phyloP scores from a whole-genome alignment of 1,139 yeast genomes.

The Waltiozyma sp. region DNA sequence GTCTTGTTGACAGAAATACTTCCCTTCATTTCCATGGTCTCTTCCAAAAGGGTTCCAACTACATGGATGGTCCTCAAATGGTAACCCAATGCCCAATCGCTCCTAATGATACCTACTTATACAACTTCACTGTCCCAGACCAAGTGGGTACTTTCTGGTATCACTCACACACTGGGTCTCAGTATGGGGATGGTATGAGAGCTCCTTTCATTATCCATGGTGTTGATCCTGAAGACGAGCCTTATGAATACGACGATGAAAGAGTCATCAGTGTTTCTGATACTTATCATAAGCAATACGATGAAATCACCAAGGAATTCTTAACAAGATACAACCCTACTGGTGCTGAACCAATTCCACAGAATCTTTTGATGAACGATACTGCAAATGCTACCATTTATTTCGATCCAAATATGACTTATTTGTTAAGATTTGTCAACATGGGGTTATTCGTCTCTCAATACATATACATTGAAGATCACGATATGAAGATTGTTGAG shows the following conservation, averaged over 20 bases:
- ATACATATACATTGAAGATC: constrained; percentile 56
- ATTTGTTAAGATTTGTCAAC: constrained; percentile 51
- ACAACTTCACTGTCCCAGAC: constrained; percentile 50
- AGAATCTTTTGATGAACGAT: constrained; percentile 53
- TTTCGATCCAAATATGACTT: constrained; percentile 52
- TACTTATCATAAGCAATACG: constrained; percentile 46
- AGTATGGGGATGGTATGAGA: constrained; percentile 70
- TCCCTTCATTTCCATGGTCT: constrained; percentile 72
- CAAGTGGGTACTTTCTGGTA: constrained; percentile 77
- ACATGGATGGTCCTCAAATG: constrained; percentile 74
- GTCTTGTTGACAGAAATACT: constrained; percentile 41
- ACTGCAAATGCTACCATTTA: constrained; percentile 44
- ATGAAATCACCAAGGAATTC: constrained; percentile 35
- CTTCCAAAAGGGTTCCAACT: constrained; percentile 46
- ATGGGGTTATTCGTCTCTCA: constrained; percentile 67
- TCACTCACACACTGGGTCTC: constrained; percentile 72
- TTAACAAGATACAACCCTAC: constrained; percentile 62
- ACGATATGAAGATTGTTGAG: constrained; percentile 56
- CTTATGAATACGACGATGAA: constrained; percentile 55
- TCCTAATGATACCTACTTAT: constrained; percentile 50
- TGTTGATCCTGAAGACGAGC: constrained; percentile 37
- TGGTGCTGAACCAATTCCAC: constrained; percentile 76
- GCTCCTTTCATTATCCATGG: constrained; percentile 65
- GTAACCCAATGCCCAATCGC: constrained; percentile 72
- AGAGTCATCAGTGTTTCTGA: constrained; percentile 45